Evolutionary conservation across 208 protist genomes (phyloP).

Genomic region (Cochliopodium minus): DNA sequence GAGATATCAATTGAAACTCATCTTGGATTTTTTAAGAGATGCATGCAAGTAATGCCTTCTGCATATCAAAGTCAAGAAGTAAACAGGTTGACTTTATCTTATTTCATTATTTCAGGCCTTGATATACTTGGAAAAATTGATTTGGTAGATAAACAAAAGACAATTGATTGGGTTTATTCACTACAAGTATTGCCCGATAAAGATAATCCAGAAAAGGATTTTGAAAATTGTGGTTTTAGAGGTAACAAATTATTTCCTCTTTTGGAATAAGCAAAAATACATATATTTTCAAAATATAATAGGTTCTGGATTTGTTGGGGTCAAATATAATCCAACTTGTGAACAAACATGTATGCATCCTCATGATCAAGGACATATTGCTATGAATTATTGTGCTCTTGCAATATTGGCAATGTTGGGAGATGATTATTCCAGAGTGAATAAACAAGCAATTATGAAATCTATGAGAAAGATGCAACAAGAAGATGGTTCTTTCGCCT

Average conservation of each 20-base stretch:
- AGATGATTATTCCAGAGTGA: slow-evolving; percentile 35
- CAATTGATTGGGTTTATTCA: slow-evolving; percentile 33
- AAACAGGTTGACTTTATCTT: slow-evolving; percentile 20
- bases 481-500: slow-evolving; percentile 23
- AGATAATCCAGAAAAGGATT: not conserved
- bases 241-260: not conserved
- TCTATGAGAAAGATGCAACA: slow-evolving; percentile 23
- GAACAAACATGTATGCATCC: not conserved
- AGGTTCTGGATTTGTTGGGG: no score
- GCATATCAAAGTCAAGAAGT: slow-evolving; percentile 10
- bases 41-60: no score
- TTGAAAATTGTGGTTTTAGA: slow-evolving; percentile 21
- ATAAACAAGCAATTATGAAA: slow-evolving; percentile 23
- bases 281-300: no score
- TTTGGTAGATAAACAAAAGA: slow-evolving; percentile 8
- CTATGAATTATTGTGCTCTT: slow-evolving; percentile 47
- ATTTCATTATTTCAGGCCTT: slow-evolving; percentile 24
- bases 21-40: no score
- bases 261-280: no score
- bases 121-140: slow-evolving; percentile 24
- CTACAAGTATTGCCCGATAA: slow-evolving; percentile 20
- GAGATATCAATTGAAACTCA: no score
- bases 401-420: slow-evolving; percentile 33
- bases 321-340: not conserved
- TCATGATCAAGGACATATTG: slow-evolving; percentile 15